Evolutionary conservation across 768 basidiomycete species (phyloP).

Genomic region (Lanmaoa pseudosensibilis): DNA sequence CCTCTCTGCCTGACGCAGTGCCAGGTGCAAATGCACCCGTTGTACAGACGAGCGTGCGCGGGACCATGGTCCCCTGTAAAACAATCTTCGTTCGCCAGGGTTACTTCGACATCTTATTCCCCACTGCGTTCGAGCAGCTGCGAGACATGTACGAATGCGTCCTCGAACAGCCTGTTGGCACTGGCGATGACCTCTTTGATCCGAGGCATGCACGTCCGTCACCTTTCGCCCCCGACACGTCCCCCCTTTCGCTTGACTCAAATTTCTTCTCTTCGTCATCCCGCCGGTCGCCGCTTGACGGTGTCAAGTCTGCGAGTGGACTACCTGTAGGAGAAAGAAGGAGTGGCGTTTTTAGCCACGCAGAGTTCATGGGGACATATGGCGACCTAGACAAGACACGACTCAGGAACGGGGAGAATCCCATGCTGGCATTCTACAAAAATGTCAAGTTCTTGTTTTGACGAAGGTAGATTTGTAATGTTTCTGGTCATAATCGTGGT

Average conservation of each 20-base stretch:
- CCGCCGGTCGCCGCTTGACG: constrained; percentile 64
- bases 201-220: constrained; percentile 42
- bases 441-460: constrained; percentile 93
- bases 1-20: constrained; percentile 81
- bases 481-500: neutral
- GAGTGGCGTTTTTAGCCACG: constrained; percentile 82
- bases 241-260: constrained; percentile 52
- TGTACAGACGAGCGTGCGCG: constrained; percentile 89
- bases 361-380: constrained; percentile 86
- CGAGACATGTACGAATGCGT: constrained; percentile 89
- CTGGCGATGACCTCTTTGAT: constrained; percentile 13
- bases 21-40: constrained; percentile 73
- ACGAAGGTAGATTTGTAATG: constrained; percentile 15
- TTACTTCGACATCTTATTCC: constrained; percentile 99
- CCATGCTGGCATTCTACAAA: constrained; percentile 85
- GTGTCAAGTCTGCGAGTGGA: constrained; percentile 72
- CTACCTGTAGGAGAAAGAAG: constrained; percentile 79
- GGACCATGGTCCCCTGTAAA: constrained; percentile 82
- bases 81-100: constrained; percentile 93
- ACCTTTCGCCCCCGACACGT: constrained; percentile 51
- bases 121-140: constrained; percentile 82
- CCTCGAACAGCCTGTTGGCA: constrained; percentile 57
- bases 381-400: constrained; percentile 71
- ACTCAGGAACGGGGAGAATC: constrained; percentile 81
- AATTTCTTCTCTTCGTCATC: constrained; percentile 65